Percentiles rank a stretch among this genome's conserved stretches.
Evolutionary conservation across 257 asterid genomes (phyloP).

Genomic region (Coffea eugenioides): DNA sequence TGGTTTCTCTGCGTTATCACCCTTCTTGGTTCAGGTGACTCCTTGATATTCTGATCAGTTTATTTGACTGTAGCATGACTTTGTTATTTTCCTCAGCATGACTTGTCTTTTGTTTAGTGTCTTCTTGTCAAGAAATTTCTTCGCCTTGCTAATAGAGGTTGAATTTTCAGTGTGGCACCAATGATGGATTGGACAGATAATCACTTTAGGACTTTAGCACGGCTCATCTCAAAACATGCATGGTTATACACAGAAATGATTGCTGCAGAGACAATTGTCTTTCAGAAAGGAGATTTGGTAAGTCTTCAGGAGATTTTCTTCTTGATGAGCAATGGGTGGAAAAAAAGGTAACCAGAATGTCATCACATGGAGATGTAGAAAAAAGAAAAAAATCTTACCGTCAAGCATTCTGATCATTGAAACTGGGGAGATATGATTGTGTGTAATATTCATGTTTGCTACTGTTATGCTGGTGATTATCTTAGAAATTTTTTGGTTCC

Average conservation of each 20-base stretch:
- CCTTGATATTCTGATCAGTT: slow-evolving; percentile 12
- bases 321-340: background rate
- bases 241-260: slow-evolving; percentile 97
- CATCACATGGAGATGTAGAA: background rate
- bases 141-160: background rate
- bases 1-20: slow-evolving; percentile 65
- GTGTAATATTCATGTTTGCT: background rate
- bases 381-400: background rate
- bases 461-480: background rate
- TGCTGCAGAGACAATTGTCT: slow-evolving; percentile 93
- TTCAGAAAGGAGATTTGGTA: slow-evolving; percentile 88
- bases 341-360: background rate
- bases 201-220: slow-evolving; percentile 87
- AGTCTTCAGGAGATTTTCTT: background rate
- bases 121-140: background rate
- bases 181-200: slow-evolving; percentile 97
- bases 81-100: slow-evolving; percentile 2
- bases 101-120: slow-evolving; percentile 16
- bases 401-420: background rate
- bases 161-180: slow-evolving; percentile 73
- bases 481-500: background rate
- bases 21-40: slow-evolving; percentile 93
- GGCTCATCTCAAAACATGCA: slow-evolving; percentile 75
- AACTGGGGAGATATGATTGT: background rate
- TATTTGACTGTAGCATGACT: background rate